Base-by-base conservation (phyloP, 2,329 filamentous ascomycete genomes). In the Colletotrichum liriopes region DNA sequence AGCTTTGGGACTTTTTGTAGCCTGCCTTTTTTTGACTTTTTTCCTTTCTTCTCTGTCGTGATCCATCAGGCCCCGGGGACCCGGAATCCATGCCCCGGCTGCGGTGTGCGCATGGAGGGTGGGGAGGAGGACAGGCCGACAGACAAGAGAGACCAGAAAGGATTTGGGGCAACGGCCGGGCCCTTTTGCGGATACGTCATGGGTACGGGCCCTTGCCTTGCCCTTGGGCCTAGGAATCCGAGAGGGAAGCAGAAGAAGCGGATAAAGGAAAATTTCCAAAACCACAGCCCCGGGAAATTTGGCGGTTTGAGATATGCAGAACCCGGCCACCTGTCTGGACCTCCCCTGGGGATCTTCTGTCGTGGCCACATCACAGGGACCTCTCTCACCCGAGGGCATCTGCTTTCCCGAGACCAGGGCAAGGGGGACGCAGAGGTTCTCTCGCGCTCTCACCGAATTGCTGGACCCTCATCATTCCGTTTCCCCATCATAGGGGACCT, bases 271-370 rank as follows among this genome's bases (percentile, higher is more conserved):
- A 47, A 47, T 18, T 41, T 72, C 65, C 69, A 58, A 73, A 71
- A 67, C 71, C 71, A 52, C 45, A 63, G 58, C 71, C 67, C 67
- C 35, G 71, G 67, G 71, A 71, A 64, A 73, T 73, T 73, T 71
- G 67, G 54, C 35, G 52, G 63, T 67, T 73, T 64, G 63, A 41
- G 58, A 63, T 52, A 62, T 61, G 67, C 58, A 64, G 39, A 60
- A 59, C 62, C 67, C 54, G 43, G 47, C 37, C 41, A 20, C n/a
- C 35, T 35, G 29, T 69, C 20, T 29, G 45, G 29, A 45, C 45
- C 43, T 16, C 47, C 59, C 43, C 43, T 51, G 59, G 11, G 32
- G 45, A 49, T 51, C 43, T 39, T 51, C 59, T 39, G 41, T 8
- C 59, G 14, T 29, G n/a, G 41, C 29, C 58, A 12, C 26, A 12